Percentiles rank a stretch among this genome's conserved stretches.
Conservation (phyloP, 2,329 filamentous ascomycete species). For the Aureobasidium pullulans region DNA sequence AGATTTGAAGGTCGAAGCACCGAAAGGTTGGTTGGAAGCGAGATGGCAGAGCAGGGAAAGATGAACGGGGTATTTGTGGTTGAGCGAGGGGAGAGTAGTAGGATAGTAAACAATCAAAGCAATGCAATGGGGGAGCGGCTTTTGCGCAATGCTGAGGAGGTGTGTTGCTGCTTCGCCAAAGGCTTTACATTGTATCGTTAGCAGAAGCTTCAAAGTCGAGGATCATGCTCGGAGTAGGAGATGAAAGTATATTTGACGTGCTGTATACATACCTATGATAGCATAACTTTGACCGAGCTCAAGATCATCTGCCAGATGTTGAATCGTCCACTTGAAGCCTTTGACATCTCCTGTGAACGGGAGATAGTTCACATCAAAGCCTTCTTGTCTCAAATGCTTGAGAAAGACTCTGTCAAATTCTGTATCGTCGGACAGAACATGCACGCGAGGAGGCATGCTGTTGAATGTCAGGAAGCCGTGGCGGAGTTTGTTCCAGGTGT, state of each 20-base stretch:
- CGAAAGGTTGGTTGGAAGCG: conserved; percentile 29
- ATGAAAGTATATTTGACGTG: neutral
- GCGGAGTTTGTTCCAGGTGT: neutral
- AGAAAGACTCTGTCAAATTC: conserved; percentile 33
- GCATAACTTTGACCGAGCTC: conserved; percentile 25
- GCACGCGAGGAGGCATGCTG: conserved; percentile 26
- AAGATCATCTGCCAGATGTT: conserved; percentile 33
- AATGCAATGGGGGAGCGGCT: conserved; percentile 33
- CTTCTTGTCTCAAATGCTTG: conserved; percentile 35
- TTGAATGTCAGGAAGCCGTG: conserved; percentile 23
- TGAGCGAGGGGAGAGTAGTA: conserved; percentile 29
- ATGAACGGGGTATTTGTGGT: conserved; percentile 29
- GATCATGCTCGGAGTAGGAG: no score
- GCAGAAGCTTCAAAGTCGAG: neutral
- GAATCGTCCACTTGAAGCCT: conserved; percentile 27
- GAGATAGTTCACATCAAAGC: conserved; percentile 35
- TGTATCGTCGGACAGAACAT: conserved; percentile 32
- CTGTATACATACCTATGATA: conserved; percentile 19
- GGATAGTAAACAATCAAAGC: conserved; percentile 40
- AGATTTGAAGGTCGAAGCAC: conserved; percentile 30
- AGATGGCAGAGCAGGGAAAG: conserved; percentile 25
- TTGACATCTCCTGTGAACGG: conserved; percentile 23
- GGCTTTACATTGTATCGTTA: conserved; percentile 16
- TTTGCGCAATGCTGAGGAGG: conserved; percentile 33
- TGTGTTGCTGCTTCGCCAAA: conserved; percentile 35